A percentile compares a stretch with the other conserved stretches of the same genome.
phyloP scores from a whole-genome alignment of 768 basidiomycete species.

The Rhodotorula taiwanensis region DNA sequence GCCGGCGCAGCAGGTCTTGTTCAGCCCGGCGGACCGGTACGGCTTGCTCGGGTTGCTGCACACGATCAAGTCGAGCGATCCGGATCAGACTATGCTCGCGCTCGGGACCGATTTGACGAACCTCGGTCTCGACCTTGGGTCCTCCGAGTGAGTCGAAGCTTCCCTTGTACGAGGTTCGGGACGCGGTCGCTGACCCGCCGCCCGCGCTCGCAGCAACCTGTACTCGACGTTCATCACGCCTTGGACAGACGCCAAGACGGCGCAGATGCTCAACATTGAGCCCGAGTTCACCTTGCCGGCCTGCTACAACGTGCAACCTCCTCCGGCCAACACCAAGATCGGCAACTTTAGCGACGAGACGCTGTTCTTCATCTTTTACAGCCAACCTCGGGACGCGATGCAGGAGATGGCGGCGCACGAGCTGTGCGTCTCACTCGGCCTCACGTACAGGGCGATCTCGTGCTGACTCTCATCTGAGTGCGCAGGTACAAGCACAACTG shows the following conservation, averaged over 20 bases:
- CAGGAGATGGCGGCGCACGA: conserved; percentile 94
- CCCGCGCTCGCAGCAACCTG: conserved; percentile 32
- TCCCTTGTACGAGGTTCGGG: background rate
- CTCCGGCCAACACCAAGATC: conserved; percentile 72
- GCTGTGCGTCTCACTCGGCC: conserved; percentile 62
- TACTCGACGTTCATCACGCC: conserved; percentile 81
- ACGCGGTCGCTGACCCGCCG: background rate
- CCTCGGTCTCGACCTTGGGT: conserved; percentile 83
- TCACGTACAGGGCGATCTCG: background rate
- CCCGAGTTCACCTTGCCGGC: conserved; percentile 84
- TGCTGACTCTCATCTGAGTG: conserved; percentile 2
- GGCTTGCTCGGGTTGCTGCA: conserved; percentile 78
- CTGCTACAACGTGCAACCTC: conserved; percentile 87
- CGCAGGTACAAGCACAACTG: conserved; percentile 84
- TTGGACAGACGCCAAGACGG: conserved; percentile 76
- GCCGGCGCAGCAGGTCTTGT: conserved; percentile 85
- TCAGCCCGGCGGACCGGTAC: conserved; percentile 91
- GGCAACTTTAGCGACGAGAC: conserved; percentile 89
- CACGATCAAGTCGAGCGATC: conserved; percentile 72
- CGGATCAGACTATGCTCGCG: conserved; percentile 71
- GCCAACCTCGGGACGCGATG: conserved; percentile 78
- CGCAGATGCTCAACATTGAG: conserved; percentile 71
- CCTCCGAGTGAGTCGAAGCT: conserved; percentile 60
- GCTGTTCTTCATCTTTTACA: conserved; percentile 96
- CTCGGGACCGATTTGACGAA: conserved; percentile 87